Conservation (phyloP, 495 filamentous ascomycete species). For the Xylaria bambusicola region DNA sequence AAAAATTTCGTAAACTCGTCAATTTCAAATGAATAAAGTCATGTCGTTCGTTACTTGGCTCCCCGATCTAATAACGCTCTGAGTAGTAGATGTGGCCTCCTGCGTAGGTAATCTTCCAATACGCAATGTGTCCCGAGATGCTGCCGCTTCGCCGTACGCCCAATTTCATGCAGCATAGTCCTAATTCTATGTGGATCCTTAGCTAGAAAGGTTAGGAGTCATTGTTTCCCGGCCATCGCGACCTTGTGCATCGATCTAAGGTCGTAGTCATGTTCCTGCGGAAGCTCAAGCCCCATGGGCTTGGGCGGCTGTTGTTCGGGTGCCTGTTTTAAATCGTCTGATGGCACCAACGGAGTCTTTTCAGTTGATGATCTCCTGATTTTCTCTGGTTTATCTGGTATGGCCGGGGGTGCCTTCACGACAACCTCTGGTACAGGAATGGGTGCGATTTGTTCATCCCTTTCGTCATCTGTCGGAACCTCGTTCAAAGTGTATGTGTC, state of each 20-base stretch:
- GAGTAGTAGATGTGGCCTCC: slow-evolving; percentile 13
- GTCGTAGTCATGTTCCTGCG: slow-evolving; percentile 27
- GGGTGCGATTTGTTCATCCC: neutral
- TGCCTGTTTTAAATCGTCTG: slow-evolving; percentile 10
- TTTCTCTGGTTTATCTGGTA: slow-evolving; percentile 6
- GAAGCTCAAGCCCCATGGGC: slow-evolving; percentile 4
- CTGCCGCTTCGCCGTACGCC: slow-evolving; percentile 18
- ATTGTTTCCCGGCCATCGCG: slow-evolving; percentile 33
- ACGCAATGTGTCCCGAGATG: slow-evolving; percentile 10
- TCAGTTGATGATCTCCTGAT: slow-evolving; percentile 7
- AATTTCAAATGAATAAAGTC: slow-evolving; percentile 9
- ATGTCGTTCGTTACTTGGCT: slow-evolving; percentile 12
- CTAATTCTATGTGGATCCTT: neutral
- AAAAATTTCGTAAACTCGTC: slow-evolving; percentile 12
- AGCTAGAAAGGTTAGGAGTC: slow-evolving; percentile 28
- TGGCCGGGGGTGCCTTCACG: neutral
- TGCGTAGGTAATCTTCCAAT: slow-evolving; percentile 10
- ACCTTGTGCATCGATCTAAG: slow-evolving; percentile 36
- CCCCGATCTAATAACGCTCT: slow-evolving; percentile 2
- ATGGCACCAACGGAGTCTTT: neutral
- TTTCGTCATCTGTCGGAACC: slow-evolving; percentile 15
- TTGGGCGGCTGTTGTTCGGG: slow-evolving; percentile 10
- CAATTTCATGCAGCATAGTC: slow-evolving; percentile 16
- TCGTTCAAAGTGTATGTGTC: slow-evolving; percentile 17
- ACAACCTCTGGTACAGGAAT: neutral